Evolutionary conservation across 1,139 yeast genomes (phyloP).

Genomic region (Zygosaccharomyces pseudobailii): DNA sequence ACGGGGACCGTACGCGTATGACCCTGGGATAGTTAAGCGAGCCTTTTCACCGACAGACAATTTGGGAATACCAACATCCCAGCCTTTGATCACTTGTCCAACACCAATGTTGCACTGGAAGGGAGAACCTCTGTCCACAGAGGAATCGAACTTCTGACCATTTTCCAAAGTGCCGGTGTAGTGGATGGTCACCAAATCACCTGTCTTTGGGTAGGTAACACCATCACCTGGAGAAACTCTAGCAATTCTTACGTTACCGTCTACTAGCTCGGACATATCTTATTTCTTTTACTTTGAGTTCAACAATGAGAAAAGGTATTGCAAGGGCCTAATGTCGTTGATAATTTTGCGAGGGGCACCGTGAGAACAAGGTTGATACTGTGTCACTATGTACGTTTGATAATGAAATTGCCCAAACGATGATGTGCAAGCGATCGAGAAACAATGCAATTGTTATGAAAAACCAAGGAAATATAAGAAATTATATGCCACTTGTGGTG

Average conservation of each 20-base stretch:
- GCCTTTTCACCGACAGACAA: constrained; percentile 91
- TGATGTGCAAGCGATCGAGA: background rate
- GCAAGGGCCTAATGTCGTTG: background rate
- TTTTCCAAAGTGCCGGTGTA: constrained; percentile 92
- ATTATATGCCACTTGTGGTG: no score
- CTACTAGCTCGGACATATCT: constrained; percentile 35
- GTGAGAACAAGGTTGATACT: no score
- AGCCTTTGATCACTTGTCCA: constrained; percentile 92
- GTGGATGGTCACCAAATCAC: constrained; percentile 88
- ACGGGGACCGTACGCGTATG: constrained; percentile 88
- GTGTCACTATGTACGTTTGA: background rate
- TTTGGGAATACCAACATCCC: constrained; percentile 91
- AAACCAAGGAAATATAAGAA: no score
- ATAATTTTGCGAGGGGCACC: background rate
- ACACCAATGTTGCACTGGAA: constrained; percentile 92
- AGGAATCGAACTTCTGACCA: constrained; percentile 93
- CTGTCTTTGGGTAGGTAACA: constrained; percentile 73
- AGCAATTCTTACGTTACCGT: constrained; percentile 40
- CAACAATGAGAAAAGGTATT: no score
- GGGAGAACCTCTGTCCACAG: constrained; percentile 90
- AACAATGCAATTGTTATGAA: no score
- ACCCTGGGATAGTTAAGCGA: constrained; percentile 84
- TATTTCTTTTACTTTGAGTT: background rate
- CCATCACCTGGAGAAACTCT: constrained; percentile 58
- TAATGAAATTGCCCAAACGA: background rate